These are phyloP conservation scores for Plasmodium ovale DNA, from an alignment of 169 alveolate species.

Conservation along the genomic window DNA sequence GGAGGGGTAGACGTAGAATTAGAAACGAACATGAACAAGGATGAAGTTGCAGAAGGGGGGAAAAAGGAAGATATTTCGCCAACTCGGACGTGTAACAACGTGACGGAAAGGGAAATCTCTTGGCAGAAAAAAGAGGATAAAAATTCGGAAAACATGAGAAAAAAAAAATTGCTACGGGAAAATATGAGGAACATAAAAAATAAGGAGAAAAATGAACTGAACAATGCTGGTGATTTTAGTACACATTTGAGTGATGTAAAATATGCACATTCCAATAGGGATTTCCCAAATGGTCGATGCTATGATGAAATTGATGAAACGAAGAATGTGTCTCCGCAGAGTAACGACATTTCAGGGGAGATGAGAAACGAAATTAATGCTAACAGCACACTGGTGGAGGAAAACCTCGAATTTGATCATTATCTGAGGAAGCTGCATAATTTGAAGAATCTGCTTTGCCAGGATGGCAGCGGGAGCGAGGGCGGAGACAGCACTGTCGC, in stretches of 20 bases:
- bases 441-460: conserved; percentile 38
- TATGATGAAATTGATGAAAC: not conserved
- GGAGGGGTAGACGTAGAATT: no score
- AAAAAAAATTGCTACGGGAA: conserved; percentile 29
- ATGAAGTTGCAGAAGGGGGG: not conserved
- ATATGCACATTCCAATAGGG: not conserved
- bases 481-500: not conserved
- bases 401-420: conserved; percentile 28
- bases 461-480: conserved; percentile 23
- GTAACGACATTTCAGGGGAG: conserved; percentile 8
- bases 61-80: not conserved
- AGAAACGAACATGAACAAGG: no score
- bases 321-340: not conserved
- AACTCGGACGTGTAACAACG: not conserved
- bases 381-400: conserved; percentile 6
- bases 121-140: conserved; percentile 6
- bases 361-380: not conserved
- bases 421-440: conserved; percentile 38
- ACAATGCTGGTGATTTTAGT: not conserved
- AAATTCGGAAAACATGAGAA: conserved; percentile 32
- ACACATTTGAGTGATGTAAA: not conserved
- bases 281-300: not conserved
- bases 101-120: not conserved
- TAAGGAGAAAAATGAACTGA: conserved; percentile 7
- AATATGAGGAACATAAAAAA: conserved; percentile 38